Evolutionary conservation across 192 early-diverging fungal species (phyloP), one percentile per base, ranked within the genome.

Genomic region (Backusella australiensis): DNA sequence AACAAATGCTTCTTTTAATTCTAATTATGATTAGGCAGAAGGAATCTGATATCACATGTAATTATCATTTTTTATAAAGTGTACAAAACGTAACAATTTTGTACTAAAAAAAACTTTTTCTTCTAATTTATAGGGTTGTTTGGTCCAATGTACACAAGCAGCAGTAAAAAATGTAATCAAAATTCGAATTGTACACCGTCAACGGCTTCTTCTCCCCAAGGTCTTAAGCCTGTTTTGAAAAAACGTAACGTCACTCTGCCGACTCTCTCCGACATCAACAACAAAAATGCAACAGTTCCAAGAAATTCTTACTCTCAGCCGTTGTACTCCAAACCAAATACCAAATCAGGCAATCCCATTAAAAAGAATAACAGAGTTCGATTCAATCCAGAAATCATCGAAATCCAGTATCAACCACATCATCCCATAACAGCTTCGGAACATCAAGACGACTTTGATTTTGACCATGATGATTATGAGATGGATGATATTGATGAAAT

Each of bases 31-130:
- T 32, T 74, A 83, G 82, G 82, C 82, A 83, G 67, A 83, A 83
- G 69, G 82, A 80, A 66, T 76, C 78, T 26, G 82, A 83, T 68
- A 80, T 83, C 49, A 83, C 82, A 75, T 83, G 82, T 79, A 79
- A 69, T 15, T 15, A 12, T 44, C 53, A 26, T 59, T 12, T 59
- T 59, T 59, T 59, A 29, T 26, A 63, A 29, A 63, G 26, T 63
- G 12, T 26, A 59, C 41, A 71, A 49, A 29, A 34, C 46, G 29
- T 49, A 71, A 71, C 69, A 70, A 70, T 29, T 39, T 26, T 42
- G 23, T 42, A 71, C 21, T 44, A 44, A 71, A 11, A 68, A 34
- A 6, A 34, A 6, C 6, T 3, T 68, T 8, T 68, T 67, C 7
- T 35, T 35, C 26, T 23, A 15, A 63, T 12, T 34, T 74, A 38